Base-by-base conservation (phyloP, 106 monocot genomes). In the Acorus gramineus region DNA sequence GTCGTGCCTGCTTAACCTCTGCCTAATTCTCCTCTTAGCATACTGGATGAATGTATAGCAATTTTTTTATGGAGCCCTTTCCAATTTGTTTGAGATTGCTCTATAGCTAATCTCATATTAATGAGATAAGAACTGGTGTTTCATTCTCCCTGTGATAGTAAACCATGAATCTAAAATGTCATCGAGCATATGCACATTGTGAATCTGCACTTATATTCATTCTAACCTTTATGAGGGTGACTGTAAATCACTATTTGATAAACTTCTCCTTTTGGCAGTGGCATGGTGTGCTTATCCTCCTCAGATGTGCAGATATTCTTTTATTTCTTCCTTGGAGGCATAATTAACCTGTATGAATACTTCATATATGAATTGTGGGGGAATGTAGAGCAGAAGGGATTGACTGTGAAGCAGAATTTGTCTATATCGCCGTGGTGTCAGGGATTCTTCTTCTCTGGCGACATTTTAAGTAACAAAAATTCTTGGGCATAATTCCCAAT, bases 241-340 rank as follows among this genome's bases (percentile, higher is more conserved):
- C 28, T 28, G 28, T 28, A 28, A 28, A 0, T 28, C 28, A 28
- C 28, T 67, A 52, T 7, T 12, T 44, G 2, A 11, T 8, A 8
- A 9, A 0, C 6, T 68, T 44, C 11, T 4, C 47, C 46, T 46
- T 10, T 11, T 56, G 44, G 45, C 60, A 71, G 65, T 49, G 65
- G 60, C 3, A 45, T 56, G 44, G 46, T 28, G 14, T 46, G 49
- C 11, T 8, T 52, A 64, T 69, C 44, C 53, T 71, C 52, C 56
- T 58, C 56, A 55, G 66, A 10, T 44, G 66, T 80, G 55, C 55
- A 58, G 62, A 57, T 74, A 75, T 75, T 75, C 80, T 75, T 80
- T 80, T 44, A 59, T 71, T 66, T 28, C 28, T 5, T 75, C 55
- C 70, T n/a, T 12, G 54, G 14, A 64, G 68, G 49, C 28, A 28